These are phyloP conservation scores for Niveomyces coronatus DNA, from an alignment of 2,329 filamentous ascomycete genomes.

Conservation along the genomic window DNA sequence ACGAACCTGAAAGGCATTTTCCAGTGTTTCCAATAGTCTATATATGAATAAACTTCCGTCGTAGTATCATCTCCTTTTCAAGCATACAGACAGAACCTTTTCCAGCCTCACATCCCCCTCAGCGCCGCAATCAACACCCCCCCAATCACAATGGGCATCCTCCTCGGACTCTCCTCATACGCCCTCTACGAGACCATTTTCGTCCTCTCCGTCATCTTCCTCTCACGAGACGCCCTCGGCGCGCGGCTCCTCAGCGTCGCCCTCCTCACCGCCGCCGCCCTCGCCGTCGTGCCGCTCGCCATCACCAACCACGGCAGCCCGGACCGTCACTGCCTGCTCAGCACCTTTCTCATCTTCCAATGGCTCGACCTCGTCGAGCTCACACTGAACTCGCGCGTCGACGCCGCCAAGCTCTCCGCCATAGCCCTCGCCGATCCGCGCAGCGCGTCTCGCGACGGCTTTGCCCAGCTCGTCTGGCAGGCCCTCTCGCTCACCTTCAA, in stretches of 20 bases:
- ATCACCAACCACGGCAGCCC: not conserved
- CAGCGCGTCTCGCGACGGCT: too few relatives aligned
- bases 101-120: too few relatives aligned
- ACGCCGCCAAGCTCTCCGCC: not conserved
- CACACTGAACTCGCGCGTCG: not conserved
- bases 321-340: not conserved
- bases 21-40: too few relatives aligned
- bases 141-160: not conserved
- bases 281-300: not conserved
- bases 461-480: not conserved
- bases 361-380: not conserved
- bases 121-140: too few relatives aligned
- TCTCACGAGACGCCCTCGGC: not conserved
- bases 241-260: not conserved
- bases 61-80: too few relatives aligned
- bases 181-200: not conserved
- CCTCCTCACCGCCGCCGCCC: not conserved
- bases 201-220: not conserved
- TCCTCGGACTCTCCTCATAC: not conserved
- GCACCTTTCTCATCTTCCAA: not conserved
- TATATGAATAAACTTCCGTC: too few relatives aligned
- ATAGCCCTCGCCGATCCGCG: not conserved
- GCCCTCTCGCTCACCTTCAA: constrained; percentile 8
- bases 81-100: too few relatives aligned
- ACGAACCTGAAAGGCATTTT: too few relatives aligned